phyloP scores from a whole-genome alignment of 306 rosid genomes.

The Sicyos baderoa region DNA sequence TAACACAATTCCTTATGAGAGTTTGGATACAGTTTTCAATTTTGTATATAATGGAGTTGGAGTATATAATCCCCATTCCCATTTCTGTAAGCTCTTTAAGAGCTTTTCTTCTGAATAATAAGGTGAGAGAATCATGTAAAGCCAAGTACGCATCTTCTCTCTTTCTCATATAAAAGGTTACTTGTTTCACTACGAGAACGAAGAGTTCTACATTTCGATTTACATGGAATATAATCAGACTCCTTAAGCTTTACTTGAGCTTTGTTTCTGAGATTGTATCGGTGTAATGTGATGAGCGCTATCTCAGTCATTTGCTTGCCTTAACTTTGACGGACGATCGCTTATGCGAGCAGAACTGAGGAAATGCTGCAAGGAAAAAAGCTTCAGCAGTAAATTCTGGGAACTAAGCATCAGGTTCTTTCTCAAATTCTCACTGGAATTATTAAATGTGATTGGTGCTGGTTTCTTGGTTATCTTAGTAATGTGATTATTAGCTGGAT shows the following conservation, averaged over 20 bases:
- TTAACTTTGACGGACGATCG: not conserved
- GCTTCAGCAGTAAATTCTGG: not conserved
- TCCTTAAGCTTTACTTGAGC: not conserved
- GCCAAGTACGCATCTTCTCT: not conserved
- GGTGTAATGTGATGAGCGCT: not conserved
- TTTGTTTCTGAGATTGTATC: not conserved
- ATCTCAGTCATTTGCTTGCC: too few species aligned
- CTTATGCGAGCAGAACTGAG: not conserved
- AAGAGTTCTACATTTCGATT: not conserved
- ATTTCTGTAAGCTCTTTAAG: conserved; percentile 3
- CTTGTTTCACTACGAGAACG: not conserved
- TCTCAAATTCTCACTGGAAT: not conserved
- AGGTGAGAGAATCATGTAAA: not conserved
- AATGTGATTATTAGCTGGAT: too few species aligned
- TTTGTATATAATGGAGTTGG: conserved; percentile 10
- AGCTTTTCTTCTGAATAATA: not conserved
- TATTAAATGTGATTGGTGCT: not conserved
- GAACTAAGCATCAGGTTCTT: not conserved
- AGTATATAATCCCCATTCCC: conserved; percentile 11
- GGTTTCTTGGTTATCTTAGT: too few species aligned
- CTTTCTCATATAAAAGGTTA: not conserved
- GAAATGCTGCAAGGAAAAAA: not conserved
- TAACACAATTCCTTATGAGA: conserved; percentile 14
- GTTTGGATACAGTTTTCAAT: conserved; percentile 9
- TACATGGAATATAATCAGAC: not conserved